phyloP scores from a whole-genome alignment of 2,329 filamentous ascomycete species.

The Dactylellina leptospora region DNA sequence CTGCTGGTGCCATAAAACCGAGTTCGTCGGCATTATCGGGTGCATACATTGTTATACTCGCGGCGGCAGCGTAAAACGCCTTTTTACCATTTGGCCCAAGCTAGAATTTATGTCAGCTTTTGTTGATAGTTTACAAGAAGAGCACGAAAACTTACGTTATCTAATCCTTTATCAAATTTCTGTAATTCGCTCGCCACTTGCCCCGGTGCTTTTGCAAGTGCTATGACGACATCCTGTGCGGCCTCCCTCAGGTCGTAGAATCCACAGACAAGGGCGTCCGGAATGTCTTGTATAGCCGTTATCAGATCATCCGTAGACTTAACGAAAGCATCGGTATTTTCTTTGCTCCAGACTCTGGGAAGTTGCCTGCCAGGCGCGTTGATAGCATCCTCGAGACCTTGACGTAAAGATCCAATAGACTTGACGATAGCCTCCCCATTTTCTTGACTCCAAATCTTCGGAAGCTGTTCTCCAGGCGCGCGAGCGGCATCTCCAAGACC shows the following conservation, averaged over 20 bases:
- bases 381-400: neutral
- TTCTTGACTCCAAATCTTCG: slow-evolving; percentile 5
- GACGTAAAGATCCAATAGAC: neutral
- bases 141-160: neutral
- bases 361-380: neutral
- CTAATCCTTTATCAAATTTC: slow-evolving; percentile 3
- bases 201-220: slow-evolving; percentile 1
- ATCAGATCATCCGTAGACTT: neutral
- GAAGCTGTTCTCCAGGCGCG: neutral
- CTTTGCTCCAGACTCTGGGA: neutral
- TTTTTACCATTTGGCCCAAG: slow-evolving; percentile 6
- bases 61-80: neutral
- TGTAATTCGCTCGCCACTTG: neutral
- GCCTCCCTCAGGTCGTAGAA: slow-evolving; percentile 6
- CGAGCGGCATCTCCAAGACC: neutral
- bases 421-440: neutral
- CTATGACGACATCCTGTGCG: slow-evolving; percentile 4
- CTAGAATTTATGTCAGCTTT: neutral
- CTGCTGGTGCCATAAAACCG: slow-evolving; percentile 4
- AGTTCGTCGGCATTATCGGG: neutral
- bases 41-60: neutral
- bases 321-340: neutral
- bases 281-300: neutral
- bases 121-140: neutral
- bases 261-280: neutral